These are phyloP conservation scores for Fusarium nematophilum DNA, from an alignment of 2,329 filamentous ascomycete species.

Conservation along the genomic window DNA sequence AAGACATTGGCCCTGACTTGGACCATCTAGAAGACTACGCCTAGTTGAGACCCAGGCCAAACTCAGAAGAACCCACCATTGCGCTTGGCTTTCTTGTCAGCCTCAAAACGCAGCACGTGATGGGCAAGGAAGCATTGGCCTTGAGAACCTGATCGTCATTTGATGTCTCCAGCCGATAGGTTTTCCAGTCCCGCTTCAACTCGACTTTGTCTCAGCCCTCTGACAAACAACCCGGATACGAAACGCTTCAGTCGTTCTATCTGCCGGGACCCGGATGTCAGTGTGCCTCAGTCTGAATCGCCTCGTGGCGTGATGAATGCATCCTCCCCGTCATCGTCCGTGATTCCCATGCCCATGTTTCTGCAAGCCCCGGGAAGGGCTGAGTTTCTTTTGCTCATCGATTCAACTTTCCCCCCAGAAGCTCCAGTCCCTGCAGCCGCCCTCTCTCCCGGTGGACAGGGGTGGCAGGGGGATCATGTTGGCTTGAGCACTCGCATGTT, in stretches of 20 bases:
- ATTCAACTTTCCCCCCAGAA: constrained; percentile 34
- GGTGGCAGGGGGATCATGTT: constrained; percentile 43
- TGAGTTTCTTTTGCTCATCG: constrained; percentile 36
- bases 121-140: constrained; percentile 2
- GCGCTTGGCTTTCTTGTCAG: constrained; percentile 7
- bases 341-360: constrained; percentile 36
- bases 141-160: not conserved
- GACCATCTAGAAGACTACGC: too few relatives aligned
- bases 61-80: not conserved
- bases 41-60: not conserved
- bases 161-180: constrained; percentile 5
- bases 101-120: constrained; percentile 23
- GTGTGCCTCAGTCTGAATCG: constrained; percentile 9
- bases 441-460: constrained; percentile 36
- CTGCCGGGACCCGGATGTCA: constrained; percentile 16
- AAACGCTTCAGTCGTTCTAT: constrained; percentile 15
- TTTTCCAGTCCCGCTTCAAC: constrained; percentile 8
- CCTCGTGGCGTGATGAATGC: constrained; percentile 36
- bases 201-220: constrained; percentile 19
- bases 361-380: constrained; percentile 36
- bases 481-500: constrained; percentile 55
- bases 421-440: constrained; percentile 48
- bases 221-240: constrained; percentile 24
- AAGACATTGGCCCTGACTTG: not conserved
- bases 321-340: constrained; percentile 39